Conservation (phyloP, 1,284 basidiomycete genomes). For the Cryptococcus floricola region DNA sequence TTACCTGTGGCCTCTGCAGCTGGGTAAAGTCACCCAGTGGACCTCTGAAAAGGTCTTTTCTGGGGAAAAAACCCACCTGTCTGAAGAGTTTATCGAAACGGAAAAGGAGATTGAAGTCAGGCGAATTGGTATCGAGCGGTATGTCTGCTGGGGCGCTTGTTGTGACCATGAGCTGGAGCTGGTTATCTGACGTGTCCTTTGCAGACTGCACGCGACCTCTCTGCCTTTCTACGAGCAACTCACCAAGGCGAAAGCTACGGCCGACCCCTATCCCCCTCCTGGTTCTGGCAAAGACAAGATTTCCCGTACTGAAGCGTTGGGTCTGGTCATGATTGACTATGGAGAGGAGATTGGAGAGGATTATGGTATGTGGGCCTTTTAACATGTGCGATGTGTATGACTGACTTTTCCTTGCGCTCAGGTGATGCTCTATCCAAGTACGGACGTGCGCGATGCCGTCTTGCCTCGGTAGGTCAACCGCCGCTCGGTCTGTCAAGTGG, state of each 20-base stretch:
- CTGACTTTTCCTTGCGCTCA: slow-evolving; percentile 5
- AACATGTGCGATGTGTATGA: slow-evolving; percentile 1
- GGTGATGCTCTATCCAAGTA: slow-evolving; percentile 62
- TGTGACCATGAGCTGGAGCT: not conserved
- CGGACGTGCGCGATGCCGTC: slow-evolving; percentile 73
- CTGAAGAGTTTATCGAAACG: slow-evolving; percentile 63
- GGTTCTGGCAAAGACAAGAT: slow-evolving; percentile 45
- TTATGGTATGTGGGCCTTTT: slow-evolving; percentile 50
- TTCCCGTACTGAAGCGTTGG: slow-evolving; percentile 69
- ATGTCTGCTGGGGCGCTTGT: slow-evolving; percentile 25
- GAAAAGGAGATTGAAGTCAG: slow-evolving; percentile 67
- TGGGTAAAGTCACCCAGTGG: slow-evolving; percentile 49
- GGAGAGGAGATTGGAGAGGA: slow-evolving; percentile 73
- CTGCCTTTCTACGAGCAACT: slow-evolving; percentile 41
- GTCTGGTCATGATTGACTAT: slow-evolving; percentile 77
- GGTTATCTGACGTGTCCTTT: not conserved
- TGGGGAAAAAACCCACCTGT: slow-evolving; percentile 59
- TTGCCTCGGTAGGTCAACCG: slow-evolving; percentile 58
- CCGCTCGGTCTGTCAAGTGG: not conserved
- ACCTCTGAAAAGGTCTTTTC: slow-evolving; percentile 59
- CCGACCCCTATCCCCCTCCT: slow-evolving; percentile 43
- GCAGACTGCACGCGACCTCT: slow-evolving; percentile 46
- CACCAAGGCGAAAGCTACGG: slow-evolving; percentile 41
- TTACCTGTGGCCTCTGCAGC: slow-evolving; percentile 20
- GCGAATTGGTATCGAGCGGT: slow-evolving; percentile 62